phyloP scores from a whole-genome alignment of 345 rosid genomes.

The Leavenworthia alabamica region DNA sequence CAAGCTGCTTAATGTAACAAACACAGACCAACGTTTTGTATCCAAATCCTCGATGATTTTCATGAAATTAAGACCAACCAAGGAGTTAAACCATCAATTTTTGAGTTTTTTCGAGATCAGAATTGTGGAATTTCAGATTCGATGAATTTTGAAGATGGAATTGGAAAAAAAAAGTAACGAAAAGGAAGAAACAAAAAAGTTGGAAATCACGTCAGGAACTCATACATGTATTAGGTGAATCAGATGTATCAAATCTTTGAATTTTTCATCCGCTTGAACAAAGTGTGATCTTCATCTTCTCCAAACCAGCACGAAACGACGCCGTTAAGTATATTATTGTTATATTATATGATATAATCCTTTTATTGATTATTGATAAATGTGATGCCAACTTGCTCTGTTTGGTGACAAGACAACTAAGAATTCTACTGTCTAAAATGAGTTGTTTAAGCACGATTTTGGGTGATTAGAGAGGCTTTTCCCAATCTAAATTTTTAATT shows the following conservation, averaged over 20 bases:
- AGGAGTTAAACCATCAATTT: not conserved
- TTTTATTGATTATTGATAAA: not conserved
- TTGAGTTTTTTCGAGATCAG: not conserved
- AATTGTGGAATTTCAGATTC: not conserved
- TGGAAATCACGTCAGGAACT: not conserved
- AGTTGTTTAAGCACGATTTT: not conserved
- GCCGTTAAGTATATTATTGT: conserved; percentile 1
- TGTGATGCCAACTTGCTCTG: not conserved
- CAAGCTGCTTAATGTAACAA: conserved; percentile 3
- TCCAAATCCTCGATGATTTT: conserved; percentile 6
- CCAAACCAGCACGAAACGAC: conserved; percentile 7
- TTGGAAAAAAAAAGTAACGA: not conserved
- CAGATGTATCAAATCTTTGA: conserved; percentile 18
- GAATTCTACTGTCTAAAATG: not conserved
- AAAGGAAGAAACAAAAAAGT: not conserved
- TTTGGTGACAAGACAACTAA: conserved; percentile 3
- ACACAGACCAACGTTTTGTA: not conserved
- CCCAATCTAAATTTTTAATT: not conserved
- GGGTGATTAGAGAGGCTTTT: not conserved
- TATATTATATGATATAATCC: too few species aligned
- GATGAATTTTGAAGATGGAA: not conserved
- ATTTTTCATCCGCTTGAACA: conserved; percentile 11
- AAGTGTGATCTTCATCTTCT: not conserved
- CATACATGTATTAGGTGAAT: not conserved
- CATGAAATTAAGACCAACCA: not conserved